A percentile compares a stretch with the other conserved stretches of the same genome.
Conservation (phyloP, 495 filamentous ascomycete species). For the Entonaema liquescens region DNA sequence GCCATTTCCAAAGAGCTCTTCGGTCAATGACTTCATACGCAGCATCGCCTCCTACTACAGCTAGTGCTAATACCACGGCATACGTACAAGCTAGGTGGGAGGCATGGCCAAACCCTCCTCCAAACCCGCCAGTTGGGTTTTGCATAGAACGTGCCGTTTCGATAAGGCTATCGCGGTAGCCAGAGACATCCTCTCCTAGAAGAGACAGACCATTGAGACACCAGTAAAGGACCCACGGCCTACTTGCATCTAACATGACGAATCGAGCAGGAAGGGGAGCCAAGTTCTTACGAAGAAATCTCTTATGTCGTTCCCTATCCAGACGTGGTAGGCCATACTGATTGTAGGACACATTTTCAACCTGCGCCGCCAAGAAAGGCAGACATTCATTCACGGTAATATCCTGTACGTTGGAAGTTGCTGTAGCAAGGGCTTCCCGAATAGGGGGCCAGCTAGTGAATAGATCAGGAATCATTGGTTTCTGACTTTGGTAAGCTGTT, state of each 20-base stretch:
- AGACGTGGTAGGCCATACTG: constrained; percentile 76
- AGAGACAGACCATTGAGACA: constrained; percentile 73
- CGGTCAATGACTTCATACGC: constrained; percentile 81
- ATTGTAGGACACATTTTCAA: constrained; percentile 62
- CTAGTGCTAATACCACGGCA: constrained; percentile 78
- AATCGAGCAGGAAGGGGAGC: constrained; percentile 70
- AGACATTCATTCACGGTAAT: constrained; percentile 73
- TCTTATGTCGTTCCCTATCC: constrained; percentile 72
- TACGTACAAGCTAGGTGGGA: constrained; percentile 91
- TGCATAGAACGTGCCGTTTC: constrained; percentile 80
- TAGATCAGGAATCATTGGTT: constrained; percentile 65
- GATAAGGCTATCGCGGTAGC: constrained; percentile 72
- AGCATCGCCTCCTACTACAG: constrained; percentile 76
- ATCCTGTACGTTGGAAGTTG: constrained; percentile 71
- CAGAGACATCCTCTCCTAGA: constrained; percentile 77
- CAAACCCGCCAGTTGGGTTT: constrained; percentile 86
- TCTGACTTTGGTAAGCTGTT: constrained; percentile 39
- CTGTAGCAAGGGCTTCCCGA: constrained; percentile 72
- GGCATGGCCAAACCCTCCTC: constrained; percentile 88
- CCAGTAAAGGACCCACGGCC: constrained; percentile 97
- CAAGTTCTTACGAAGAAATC: constrained; percentile 76
- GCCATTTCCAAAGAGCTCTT: constrained; percentile 85
- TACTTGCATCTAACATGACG: constrained; percentile 76
- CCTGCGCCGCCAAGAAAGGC: constrained; percentile 67
- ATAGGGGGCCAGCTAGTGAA: constrained; percentile 71